Conservation (phyloP, 768 basidiomycete genomes). For the Tulasnella sp. region DNA sequence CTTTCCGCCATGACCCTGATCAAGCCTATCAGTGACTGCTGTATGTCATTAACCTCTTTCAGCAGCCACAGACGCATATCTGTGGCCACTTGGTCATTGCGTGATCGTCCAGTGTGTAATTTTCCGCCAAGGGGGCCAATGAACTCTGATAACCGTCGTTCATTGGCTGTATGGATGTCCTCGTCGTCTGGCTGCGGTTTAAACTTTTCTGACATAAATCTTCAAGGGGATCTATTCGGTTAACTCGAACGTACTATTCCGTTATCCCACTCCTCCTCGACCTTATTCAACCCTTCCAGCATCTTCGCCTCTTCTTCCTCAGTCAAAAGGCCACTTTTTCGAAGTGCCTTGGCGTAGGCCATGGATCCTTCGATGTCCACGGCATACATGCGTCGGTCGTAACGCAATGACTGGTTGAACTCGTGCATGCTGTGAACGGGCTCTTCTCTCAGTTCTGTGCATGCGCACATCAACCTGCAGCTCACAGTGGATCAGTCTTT, state of each 20-base stretch:
- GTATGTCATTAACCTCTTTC: conserved; percentile 57
- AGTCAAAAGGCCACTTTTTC: conserved; percentile 70
- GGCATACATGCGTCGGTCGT: conserved; percentile 88
- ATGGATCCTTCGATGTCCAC: conserved; percentile 91
- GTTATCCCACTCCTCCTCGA: conserved; percentile 76
- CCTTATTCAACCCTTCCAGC: conserved; percentile 57
- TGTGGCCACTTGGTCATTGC: conserved; percentile 98
- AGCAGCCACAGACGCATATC: conserved; percentile 97
- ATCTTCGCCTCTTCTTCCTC: conserved; percentile 62
- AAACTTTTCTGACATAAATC: too few relatives aligned
- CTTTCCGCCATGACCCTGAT: conserved; percentile 83
- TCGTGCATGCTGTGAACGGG: conserved; percentile 71
- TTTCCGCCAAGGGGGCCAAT: conserved; percentile 91
- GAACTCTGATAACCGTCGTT: conserved; percentile 83
- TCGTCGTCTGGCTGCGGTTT: conserved; percentile 76
- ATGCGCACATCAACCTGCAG: background rate
- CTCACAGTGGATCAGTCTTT: conserved; percentile 76
- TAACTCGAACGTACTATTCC: conserved; percentile 53
- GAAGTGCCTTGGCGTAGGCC: conserved; percentile 84
- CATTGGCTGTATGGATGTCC: conserved; percentile 98
- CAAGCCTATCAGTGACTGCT: conserved; percentile 58
- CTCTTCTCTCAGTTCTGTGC: background rate
- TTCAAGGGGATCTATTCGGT: too few relatives aligned
- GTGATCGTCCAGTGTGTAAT: conserved; percentile 90
- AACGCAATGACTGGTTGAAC: conserved; percentile 92